These are phyloP conservation scores for Mallotus japonicus DNA, from an alignment of 441 rosid genomes.

Conservation along the genomic window DNA sequence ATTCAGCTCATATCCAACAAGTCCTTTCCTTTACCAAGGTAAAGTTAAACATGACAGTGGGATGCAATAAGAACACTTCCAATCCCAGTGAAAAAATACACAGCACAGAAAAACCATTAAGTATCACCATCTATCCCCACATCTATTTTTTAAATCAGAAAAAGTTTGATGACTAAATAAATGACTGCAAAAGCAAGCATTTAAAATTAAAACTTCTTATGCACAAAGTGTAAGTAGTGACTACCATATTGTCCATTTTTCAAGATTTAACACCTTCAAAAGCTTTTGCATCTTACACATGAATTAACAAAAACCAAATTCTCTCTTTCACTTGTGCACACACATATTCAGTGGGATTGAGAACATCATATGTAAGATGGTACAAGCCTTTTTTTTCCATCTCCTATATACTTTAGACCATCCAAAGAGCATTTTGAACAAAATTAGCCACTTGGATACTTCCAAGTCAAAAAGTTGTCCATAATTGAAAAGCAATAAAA, in stretches of 20 bases:
- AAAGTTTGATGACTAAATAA: not conserved
- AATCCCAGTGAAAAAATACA: not conserved
- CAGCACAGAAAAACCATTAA: not conserved
- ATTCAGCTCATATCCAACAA: not conserved
- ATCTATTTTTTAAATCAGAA: not conserved
- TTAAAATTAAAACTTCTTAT: not conserved
- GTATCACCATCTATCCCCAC: not conserved
- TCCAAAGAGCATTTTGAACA: not conserved
- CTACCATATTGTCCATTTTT: not conserved
- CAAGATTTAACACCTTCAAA: not conserved
- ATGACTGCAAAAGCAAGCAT: not conserved
- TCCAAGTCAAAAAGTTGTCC: not conserved
- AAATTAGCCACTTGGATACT: not conserved
- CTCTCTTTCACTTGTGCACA: too few relatives aligned
- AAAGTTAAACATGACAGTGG: not conserved
- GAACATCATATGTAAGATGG: too few relatives aligned
- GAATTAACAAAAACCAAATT: too few relatives aligned
- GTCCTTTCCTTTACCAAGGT: not conserved
- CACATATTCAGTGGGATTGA: too few relatives aligned
- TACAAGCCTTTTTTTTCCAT: not conserved
- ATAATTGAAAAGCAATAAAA: not conserved
- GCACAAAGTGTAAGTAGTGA: not conserved
- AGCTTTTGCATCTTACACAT: not conserved
- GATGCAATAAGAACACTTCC: not conserved
- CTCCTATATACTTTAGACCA: not conserved